These are phyloP conservation scores for Dioscorea alata DNA, from an alignment of 106 monocot species.

Conservation along the genomic window DNA sequence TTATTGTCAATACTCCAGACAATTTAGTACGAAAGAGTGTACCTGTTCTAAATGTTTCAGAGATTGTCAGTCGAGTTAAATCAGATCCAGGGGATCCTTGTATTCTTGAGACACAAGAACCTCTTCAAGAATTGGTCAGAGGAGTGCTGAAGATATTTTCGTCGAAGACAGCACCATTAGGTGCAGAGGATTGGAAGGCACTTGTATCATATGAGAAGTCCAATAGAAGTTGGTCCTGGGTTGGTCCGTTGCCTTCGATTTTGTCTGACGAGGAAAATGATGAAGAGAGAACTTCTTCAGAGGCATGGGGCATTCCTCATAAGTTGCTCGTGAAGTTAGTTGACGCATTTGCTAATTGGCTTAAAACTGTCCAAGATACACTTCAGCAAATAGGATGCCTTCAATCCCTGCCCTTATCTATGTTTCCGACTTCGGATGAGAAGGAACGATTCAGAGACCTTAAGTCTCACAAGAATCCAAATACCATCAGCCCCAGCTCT, in stretches of 20 bases:
- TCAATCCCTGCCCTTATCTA: slow-evolving; percentile 53
- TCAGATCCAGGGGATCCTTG: slow-evolving; percentile 89
- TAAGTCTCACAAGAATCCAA: slow-evolving; percentile 88
- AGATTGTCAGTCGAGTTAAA: slow-evolving; percentile 66
- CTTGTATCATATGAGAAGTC: slow-evolving; percentile 71
- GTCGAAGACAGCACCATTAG: slow-evolving; percentile 89
- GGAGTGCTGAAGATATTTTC: slow-evolving; percentile 88
- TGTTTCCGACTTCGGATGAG: slow-evolving; percentile 47
- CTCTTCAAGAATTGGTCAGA: slow-evolving; percentile 85
- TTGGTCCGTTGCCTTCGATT: slow-evolving; percentile 43
- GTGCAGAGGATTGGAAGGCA: slow-evolving; percentile 86
- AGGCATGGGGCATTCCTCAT: slow-evolving; percentile 90
- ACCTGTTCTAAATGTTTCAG: slow-evolving; percentile 70
- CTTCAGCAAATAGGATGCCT: slow-evolving; percentile 91
- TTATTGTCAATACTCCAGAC: slow-evolving; percentile 23
- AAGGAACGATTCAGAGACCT: slow-evolving; percentile 93
- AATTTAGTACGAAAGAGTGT: slow-evolving; percentile 16
- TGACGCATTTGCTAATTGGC: slow-evolving; percentile 97
- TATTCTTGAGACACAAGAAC: slow-evolving; percentile 92
- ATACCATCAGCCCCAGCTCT: slow-evolving; percentile 75
- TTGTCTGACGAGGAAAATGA: slow-evolving; percentile 30
- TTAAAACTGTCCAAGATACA: slow-evolving; percentile 87
- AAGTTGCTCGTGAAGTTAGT: slow-evolving; percentile 96
- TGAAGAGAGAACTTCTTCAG: slow-evolving; percentile 86
- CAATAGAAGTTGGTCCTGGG: slow-evolving; percentile 82